Evolutionary conservation across 2,329 filamentous ascomycete genomes (phyloP).

Genomic region (Verticillium nubilum): DNA sequence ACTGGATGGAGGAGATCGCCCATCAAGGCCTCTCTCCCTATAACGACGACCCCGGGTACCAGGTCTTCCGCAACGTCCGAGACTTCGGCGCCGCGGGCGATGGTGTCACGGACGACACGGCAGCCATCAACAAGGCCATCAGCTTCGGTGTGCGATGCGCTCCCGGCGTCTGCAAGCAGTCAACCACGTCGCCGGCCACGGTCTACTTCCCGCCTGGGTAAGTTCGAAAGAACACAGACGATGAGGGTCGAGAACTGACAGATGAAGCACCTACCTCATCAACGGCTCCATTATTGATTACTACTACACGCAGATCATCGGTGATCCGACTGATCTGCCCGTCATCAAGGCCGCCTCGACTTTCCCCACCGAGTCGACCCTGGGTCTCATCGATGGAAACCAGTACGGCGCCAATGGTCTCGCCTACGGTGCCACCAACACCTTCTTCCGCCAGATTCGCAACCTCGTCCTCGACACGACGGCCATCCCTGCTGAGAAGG

Average conservation of each 20-base stretch:
- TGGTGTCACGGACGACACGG: conserved; percentile 28
- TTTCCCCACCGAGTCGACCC: conserved; percentile 33
- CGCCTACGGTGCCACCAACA: conserved; percentile 51
- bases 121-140: conserved; percentile 28
- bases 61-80: conserved; percentile 43
- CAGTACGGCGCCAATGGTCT: conserved; percentile 35
- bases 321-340: conserved; percentile 57
- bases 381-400: conserved; percentile 43
- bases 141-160: conserved; percentile 35
- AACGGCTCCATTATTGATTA: conserved; percentile 65
- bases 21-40: conserved; percentile 43
- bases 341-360: conserved; percentile 45
- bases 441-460: conserved; percentile 52
- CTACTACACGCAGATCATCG: conserved; percentile 77
- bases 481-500: conserved; percentile 35
- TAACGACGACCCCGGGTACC: conserved; percentile 34
- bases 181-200: conserved; percentile 32
- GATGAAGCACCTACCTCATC: conserved; percentile 58
- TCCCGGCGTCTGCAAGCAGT: conserved; percentile 23
- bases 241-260: background rate
- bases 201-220: conserved; percentile 32
- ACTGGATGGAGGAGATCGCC: conserved; percentile 37
- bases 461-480: conserved; percentile 54
- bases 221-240: conserved; percentile 1
- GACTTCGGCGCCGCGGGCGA: conserved; percentile 35